Evolutionary conservation across 164 flowering plant species (phyloP).

Genomic region (Stephania yunnanensis): DNA sequence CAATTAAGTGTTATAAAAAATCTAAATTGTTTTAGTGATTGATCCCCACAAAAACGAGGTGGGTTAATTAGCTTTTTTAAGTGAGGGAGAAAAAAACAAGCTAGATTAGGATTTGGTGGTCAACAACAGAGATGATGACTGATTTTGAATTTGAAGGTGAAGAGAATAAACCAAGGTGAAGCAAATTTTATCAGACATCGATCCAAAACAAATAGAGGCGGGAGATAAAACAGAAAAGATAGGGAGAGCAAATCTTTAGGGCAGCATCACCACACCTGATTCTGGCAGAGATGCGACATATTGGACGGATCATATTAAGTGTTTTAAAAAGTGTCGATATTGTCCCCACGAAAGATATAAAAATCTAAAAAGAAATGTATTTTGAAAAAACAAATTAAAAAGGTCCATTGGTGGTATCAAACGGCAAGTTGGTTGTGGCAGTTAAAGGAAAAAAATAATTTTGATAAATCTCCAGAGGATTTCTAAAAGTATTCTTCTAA

Average conservation of each 20-base stretch:
- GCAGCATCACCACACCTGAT: constrained; percentile 3
- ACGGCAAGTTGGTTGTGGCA: constrained; percentile 29
- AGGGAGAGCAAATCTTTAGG: constrained; percentile 14
- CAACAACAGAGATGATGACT: constrained; percentile 12
- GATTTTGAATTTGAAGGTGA: constrained; percentile 11
- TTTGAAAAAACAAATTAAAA: not conserved
- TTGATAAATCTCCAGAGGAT: not conserved
- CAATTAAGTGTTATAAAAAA: too few relatives aligned
- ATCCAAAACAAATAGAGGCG: constrained; percentile 3
- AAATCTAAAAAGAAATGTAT: not conserved
- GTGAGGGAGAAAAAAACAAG: not conserved
- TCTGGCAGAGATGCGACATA: not conserved
- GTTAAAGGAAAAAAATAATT: constrained; percentile 8
- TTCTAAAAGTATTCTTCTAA: not conserved
- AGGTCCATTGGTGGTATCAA: constrained; percentile 9
- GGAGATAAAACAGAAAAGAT: constrained; percentile 10
- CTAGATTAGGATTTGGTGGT: not conserved
- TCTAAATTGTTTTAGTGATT: too few relatives aligned
- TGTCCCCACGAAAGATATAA: not conserved
- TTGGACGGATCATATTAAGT: constrained; percentile 6
- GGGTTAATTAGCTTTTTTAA: not conserved
- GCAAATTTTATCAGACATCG: not conserved
- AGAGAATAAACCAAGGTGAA: constrained; percentile 12
- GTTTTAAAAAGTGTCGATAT: not conserved
- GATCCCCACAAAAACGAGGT: not conserved